A percentile compares a stretch with the other conserved stretches of the same genome.
These are phyloP conservation scores for Tuber borchii DNA, from an alignment of 495 filamentous ascomycete species.

Conservation along the genomic window DNA sequence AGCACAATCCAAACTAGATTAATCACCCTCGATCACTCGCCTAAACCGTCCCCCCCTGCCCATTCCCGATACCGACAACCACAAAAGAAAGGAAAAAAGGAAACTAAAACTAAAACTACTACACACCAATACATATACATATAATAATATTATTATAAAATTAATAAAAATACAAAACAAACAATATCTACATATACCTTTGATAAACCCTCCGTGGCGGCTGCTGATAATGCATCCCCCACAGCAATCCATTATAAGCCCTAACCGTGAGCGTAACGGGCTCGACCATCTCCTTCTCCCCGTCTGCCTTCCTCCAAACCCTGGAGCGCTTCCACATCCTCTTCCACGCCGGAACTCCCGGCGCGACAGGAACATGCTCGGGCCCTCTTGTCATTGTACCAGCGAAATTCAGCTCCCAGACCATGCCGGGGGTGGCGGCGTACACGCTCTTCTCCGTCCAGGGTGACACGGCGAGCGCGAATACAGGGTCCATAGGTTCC, in stretches of 20 bases:
- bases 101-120: background rate
- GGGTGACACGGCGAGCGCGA: background rate
- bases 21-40: background rate
- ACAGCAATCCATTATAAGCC: background rate
- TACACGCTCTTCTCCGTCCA: slow-evolving; percentile 5
- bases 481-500: background rate
- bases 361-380: background rate
- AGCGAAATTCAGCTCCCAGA: background rate
- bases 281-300: background rate
- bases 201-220: background rate
- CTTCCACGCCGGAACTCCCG: slow-evolving; percentile 1
- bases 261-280: background rate
- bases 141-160: background rate
- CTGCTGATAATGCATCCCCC: slow-evolving; percentile 1
- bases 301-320: background rate
- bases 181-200: background rate
- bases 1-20: background rate
- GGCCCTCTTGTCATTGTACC: background rate
- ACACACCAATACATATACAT: background rate
- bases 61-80: background rate
- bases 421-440: background rate
- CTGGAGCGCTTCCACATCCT: background rate
- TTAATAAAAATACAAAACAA: slow-evolving; percentile 7
- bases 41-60: background rate
- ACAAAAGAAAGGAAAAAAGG: background rate